phyloP scores from a whole-genome alignment of 2,329 filamentous ascomycete species.

The Trichoderma breve region DNA sequence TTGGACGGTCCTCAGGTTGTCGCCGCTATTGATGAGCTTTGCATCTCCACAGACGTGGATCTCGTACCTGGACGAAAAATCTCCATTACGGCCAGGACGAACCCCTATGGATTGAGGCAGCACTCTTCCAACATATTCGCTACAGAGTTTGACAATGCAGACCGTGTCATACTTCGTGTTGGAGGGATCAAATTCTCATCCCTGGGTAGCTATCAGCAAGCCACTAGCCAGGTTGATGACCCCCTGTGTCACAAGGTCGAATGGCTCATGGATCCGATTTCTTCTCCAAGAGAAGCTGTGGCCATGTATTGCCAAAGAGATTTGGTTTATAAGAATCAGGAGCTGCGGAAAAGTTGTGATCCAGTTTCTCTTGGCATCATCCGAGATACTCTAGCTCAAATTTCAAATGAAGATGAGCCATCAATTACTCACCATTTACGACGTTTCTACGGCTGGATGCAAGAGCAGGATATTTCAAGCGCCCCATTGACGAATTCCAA shows the following conservation, averaged over 20 bases:
- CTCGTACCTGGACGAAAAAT: conserved; percentile 12
- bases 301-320: conserved; percentile 1
- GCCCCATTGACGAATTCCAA: neutral
- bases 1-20: conserved; percentile 14
- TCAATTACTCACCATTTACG: neutral
- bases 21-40: conserved; percentile 15
- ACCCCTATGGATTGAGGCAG: conserved; percentile 15
- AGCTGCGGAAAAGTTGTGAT: neutral
- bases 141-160: neutral
- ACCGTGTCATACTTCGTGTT: neutral
- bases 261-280: conserved; percentile 15
- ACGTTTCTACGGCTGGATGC: conserved; percentile 13
- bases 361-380: conserved; percentile 5
- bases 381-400: conserved; percentile 6
- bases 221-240: neutral
- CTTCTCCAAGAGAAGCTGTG: neutral
- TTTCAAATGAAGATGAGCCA: neutral
- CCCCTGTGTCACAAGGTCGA: conserved; percentile 12
- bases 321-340: neutral
- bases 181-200: conserved; percentile 17
- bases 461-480: neutral
- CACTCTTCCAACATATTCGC: conserved; percentile 12
- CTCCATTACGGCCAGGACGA: neutral
- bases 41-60: conserved; percentile 16
- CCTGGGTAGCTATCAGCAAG: conserved; percentile 1